Base-by-base conservation (phyloP, 139 green algal species). In the Gonium pectorale region DNA sequence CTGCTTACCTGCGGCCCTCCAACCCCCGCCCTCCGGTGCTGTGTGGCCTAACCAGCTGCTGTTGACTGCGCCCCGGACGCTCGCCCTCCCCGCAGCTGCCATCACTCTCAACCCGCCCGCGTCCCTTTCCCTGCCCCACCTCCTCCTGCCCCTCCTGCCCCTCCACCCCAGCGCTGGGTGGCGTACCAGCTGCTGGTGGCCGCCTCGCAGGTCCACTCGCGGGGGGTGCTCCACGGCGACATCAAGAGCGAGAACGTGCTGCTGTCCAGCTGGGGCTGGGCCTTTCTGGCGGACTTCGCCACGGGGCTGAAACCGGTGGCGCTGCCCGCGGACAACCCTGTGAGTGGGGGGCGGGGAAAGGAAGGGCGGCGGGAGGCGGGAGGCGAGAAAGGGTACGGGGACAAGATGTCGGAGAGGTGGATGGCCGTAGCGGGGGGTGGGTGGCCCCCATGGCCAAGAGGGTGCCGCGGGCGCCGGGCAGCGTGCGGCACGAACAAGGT, bases 211-310 rank as follows among this genome's bases (percentile, higher is more conserved):
- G 81, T 74, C 35, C 97, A 99, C 72, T 89, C 83, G 33, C 67
- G 56, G 6, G 92, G 93, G 6, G 90, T 99, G 22, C 95, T 92
- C 64, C 97, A 99, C 75, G 97, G 97, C 22, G 97, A 99, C 88
- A 95, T 99, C 71, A 99, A 99, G 92, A 89, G 81, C 35, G 95
- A 98, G 86, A 99, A 99, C 74, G 93, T 96, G 67, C 86, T 98
- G 86, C 87, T 99, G 37, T 99, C 95, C 21, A 98, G 94, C 49
- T 99, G 96, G 96, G 92, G 92, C 83, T 98, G 97, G 97, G 56
- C 95, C 2, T 97, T 95, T 70, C 91, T 99, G 33, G 78, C 92
- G 11, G 97, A 99, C 90, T 98, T 97, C 83, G 95, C 97, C 3
- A 31, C 49, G 24, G 93, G 93, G 52, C 98, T 97, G 89, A 99